Percentiles rank a stretch among this genome's conserved stretches.
Evolutionary conservation across 1,284 basidiomycete genomes (phyloP).

Genomic region (Ustilago vetiveriae): DNA sequence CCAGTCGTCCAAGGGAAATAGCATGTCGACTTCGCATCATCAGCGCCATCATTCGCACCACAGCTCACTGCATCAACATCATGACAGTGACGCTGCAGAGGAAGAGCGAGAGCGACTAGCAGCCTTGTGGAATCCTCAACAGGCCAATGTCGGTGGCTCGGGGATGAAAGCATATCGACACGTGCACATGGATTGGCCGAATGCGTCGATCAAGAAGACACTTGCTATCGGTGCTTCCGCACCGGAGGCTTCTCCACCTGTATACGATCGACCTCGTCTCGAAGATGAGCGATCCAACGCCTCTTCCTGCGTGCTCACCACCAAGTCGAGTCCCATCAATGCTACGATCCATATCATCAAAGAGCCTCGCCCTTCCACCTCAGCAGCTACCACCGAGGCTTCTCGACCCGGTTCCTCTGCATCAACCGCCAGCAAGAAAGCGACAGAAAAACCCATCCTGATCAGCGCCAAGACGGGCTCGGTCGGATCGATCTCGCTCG

Average conservation of each 20-base stretch:
- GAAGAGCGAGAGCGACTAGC: slow-evolving; percentile 21
- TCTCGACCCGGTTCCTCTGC: too few relatives aligned
- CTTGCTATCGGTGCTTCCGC: slow-evolving; percentile 48
- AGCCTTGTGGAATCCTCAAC: slow-evolving; percentile 23
- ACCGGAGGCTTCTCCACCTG: slow-evolving; percentile 41
- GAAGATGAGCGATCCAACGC: slow-evolving; percentile 25
- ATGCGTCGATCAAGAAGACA: slow-evolving; percentile 54
- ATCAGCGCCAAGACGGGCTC: slow-evolving; percentile 37
- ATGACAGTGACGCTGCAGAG: slow-evolving; percentile 8
- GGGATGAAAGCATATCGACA: slow-evolving; percentile 37
- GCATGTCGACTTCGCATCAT: slow-evolving; percentile 4
- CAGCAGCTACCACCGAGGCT: not conserved
- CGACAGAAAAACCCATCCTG: slow-evolving; percentile 27
- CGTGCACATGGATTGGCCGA: slow-evolving; percentile 56
- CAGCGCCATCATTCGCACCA: not conserved
- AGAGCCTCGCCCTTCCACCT: slow-evolving; percentile 6
- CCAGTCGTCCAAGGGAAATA: too few relatives aligned
- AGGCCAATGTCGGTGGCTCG: not conserved
- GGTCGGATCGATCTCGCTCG: slow-evolving; percentile 28
- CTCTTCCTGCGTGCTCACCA: slow-evolving; percentile 43
- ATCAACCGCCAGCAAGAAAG: not conserved
- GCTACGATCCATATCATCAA: slow-evolving; percentile 41
- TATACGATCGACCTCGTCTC: slow-evolving; percentile 46
- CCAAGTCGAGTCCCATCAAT: slow-evolving; percentile 45
- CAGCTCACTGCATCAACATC: not conserved